Evolutionary conservation across 2,329 filamentous ascomycete genomes (phyloP), one percentile per base, ranked within the genome.

Genomic region (Fusarium brevicatenulatum): DNA sequence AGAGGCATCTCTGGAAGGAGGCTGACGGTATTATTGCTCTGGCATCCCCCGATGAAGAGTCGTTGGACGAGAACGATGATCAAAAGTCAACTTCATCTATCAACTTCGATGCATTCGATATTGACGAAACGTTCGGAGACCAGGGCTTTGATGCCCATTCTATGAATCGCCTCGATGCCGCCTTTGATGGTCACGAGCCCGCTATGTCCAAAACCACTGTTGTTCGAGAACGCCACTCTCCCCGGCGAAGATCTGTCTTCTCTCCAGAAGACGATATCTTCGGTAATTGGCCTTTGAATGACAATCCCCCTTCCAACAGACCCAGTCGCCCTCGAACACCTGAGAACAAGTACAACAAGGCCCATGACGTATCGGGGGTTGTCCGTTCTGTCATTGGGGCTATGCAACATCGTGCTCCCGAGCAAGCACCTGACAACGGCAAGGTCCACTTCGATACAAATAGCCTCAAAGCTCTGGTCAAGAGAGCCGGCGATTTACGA

Each of bases 11-110:
- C 52, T 97, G 93, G 93, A 90, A 91, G 76, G 93, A 96, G 79
- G 93, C 94, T 3, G 93, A 96, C 80, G 93, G 93, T 19, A 95
- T 97, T 82, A 96, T 97, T 78, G 92, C 93, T 39, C 84, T 97
- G n/a, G 94, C 93, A 50, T 91, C 90, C 4, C 90, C 91, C 4
- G 90, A 92, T 69, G 86, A 88, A 53, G 90, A 92, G 53, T 85
- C 86, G 37, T 75, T 83, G 10, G 83, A 85, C 18, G 80, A 80
- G 21, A 72, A 78, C 43, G 57, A 82, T 18, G 81, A 83, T 34
- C 79, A 81, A 23, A 80, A 81, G n/a, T 81, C 81, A 7, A 79
- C 80, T 11, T 81, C 80, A 19, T 82, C 82, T 2, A 77, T 82
- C 25, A 83, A 85, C 37, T 80, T 83, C n/a, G 82, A 86, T 47